Evolutionary conservation across 305 asterid species (phyloP).

Genomic region (Withania somnifera): DNA sequence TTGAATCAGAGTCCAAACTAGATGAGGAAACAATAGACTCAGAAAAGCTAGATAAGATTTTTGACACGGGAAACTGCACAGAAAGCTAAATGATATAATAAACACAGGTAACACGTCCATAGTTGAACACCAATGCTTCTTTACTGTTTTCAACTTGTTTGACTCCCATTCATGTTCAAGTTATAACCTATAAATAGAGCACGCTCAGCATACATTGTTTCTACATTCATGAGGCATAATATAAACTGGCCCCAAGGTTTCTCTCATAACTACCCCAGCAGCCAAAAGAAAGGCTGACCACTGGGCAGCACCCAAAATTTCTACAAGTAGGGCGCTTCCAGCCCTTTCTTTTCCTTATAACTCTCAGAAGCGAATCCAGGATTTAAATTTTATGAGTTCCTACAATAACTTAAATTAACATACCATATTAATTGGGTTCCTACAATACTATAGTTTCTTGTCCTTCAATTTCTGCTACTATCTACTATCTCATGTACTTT

Average conservation of each 20-base stretch:
- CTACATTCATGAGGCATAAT: not conserved
- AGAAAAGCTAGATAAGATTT: not conserved
- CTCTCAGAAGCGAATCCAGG: not conserved
- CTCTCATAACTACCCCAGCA: not conserved
- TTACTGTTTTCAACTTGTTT: not conserved
- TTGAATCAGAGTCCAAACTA: not conserved
- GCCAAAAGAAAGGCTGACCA: not conserved
- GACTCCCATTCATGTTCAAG: not conserved
- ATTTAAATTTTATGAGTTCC: not conserved
- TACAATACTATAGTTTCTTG: too few species aligned
- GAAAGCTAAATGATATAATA: not conserved
- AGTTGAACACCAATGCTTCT: constrained; percentile 11
- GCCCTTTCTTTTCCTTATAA: not conserved
- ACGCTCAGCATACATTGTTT: not conserved
- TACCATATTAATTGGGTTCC: not conserved
- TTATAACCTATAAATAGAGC: not conserved
- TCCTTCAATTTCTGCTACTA: too few species aligned
- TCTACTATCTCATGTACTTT: too few species aligned
- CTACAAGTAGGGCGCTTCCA: not conserved
- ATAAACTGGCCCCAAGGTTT: not conserved
- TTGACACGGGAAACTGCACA: not conserved
- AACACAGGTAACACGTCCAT: constrained; percentile 70
- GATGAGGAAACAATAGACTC: not conserved
- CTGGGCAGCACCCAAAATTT: not conserved
- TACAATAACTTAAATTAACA: not conserved